phyloP scores from a whole-genome alignment of 1,284 basidiomycete genomes.

The Rugosomyces carneus region DNA sequence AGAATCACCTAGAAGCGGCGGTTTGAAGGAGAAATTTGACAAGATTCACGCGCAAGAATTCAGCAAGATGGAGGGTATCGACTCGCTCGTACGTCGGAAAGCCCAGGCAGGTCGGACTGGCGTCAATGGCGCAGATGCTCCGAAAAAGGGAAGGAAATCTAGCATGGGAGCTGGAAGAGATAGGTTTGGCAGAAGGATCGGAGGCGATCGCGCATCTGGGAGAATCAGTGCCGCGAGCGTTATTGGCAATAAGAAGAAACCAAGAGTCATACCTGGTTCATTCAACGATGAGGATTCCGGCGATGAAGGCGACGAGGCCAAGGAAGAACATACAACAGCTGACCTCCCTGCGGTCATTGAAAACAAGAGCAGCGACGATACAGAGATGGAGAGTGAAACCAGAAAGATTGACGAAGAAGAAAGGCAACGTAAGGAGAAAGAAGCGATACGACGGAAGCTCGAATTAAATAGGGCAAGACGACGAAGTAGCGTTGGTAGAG shows the following conservation, averaged over 20 bases:
- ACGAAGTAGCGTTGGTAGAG: constrained; percentile 51
- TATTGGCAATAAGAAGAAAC: constrained; percentile 41
- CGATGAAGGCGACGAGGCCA: constrained; percentile 29
- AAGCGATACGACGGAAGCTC: constrained; percentile 54
- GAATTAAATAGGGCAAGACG: constrained; percentile 58
- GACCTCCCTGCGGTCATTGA: constrained; percentile 12
- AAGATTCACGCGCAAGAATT: constrained; percentile 59
- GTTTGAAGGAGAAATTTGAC: constrained; percentile 45
- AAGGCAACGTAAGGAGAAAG: constrained; percentile 44
- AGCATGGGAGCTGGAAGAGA: constrained; percentile 26
- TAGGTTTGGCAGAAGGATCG: constrained; percentile 26
- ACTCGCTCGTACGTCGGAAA: constrained; percentile 52
- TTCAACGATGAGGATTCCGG: constrained; percentile 49
- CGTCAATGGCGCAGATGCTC: constrained; percentile 29
- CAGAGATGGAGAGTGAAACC: constrained; percentile 25
- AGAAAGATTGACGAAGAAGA: constrained; percentile 26
- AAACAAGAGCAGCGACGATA: constrained; percentile 20
- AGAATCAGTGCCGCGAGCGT: constrained; percentile 41
- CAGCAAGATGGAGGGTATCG: constrained; percentile 72
- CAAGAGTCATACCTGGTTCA: constrained; percentile 46
- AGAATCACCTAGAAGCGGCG: constrained; percentile 25
- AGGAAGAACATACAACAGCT: constrained; percentile 8
- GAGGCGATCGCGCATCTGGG: constrained; percentile 20
- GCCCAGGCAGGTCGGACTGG: constrained; percentile 21
- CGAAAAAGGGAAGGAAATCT: constrained; percentile 42